A percentile compares a stretch with the other conserved stretches of the same genome.
phyloP scores from a whole-genome alignment of 163 green algal genomes.

The Scenedesmus sp. region DNA sequence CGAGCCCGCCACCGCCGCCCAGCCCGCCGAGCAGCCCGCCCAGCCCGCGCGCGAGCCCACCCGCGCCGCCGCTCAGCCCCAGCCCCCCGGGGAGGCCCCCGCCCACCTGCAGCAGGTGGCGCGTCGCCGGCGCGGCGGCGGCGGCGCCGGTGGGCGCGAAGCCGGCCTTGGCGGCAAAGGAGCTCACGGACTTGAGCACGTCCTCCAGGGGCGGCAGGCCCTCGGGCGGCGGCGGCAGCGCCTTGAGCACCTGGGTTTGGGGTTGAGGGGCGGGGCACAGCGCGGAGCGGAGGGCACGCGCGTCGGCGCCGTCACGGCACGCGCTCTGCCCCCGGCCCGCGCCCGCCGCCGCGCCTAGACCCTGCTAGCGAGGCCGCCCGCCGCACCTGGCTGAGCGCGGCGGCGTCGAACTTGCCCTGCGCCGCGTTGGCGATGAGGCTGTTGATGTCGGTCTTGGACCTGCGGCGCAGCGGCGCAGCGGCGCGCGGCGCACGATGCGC shows the following conservation, averaged over 20 bases:
- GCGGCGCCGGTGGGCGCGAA: not conserved
- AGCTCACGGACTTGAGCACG: not conserved
- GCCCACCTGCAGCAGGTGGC: conserved; percentile 15
- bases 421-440: too few relatives aligned
- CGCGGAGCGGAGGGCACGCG: too few relatives aligned
- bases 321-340: not conserved
- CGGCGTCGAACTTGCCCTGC: too few relatives aligned
- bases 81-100: too few relatives aligned
- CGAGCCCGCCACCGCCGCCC: too few relatives aligned
- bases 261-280: too few relatives aligned
- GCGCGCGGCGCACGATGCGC: not conserved
- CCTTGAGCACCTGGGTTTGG: conserved; percentile 1
- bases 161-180: not conserved
- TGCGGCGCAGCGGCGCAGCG: too few relatives aligned
- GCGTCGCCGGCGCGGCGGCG: not conserved
- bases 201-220: not conserved
- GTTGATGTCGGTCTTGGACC: too few relatives aligned
- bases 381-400: not conserved
- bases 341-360: not conserved
- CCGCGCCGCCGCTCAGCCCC: too few relatives aligned
- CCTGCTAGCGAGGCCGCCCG: not conserved
- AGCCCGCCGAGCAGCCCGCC: too few relatives aligned
- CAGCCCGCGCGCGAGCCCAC: too few relatives aligned
- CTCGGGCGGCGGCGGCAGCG: conserved; percentile 4
- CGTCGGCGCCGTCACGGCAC: too few relatives aligned